Evolutionary conservation across 2,329 filamentous ascomycete species (phyloP).

Genomic region (Colletotrichum tabaci): DNA sequence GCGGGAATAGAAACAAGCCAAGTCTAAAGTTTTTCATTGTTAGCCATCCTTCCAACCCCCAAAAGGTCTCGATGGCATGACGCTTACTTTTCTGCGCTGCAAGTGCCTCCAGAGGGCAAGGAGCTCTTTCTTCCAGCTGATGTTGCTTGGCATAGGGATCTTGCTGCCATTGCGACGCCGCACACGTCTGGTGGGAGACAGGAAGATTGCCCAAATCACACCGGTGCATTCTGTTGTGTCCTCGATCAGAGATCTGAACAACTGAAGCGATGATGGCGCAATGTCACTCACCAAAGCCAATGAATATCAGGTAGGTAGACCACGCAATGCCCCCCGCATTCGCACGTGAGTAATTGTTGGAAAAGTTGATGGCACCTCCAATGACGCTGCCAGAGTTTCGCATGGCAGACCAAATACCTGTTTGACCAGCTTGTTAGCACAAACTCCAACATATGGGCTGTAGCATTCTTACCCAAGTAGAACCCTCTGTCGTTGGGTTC

Average conservation of each 20-base stretch:
- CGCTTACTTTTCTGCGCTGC: conserved; percentile 43
- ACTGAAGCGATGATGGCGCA: not conserved
- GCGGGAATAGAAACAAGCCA: conserved; percentile 46
- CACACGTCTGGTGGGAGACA: conserved; percentile 49
- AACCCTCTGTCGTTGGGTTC: conserved; percentile 41
- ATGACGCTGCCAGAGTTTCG: conserved; percentile 51
- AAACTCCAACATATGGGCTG: fast-evolving
- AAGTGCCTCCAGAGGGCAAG: conserved; percentile 44
- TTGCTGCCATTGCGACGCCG: conserved; percentile 48
- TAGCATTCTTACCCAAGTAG: conserved; percentile 31
- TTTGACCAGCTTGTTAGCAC: not conserved
- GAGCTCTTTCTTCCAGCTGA: conserved; percentile 46
- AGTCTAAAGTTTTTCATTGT: conserved; percentile 37
- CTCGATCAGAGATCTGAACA: not conserved
- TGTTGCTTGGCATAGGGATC: conserved; percentile 44
- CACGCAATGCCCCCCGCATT: conserved; percentile 47
- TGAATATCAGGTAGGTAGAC: conserved; percentile 50
- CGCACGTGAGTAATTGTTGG: conserved; percentile 54
- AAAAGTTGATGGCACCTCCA: conserved; percentile 64
- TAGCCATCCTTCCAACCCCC: not conserved
- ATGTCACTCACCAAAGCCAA: conserved; percentile 44
- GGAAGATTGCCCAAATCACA: conserved; percentile 46
- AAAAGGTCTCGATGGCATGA: not conserved
- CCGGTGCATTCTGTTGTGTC: conserved; percentile 46
- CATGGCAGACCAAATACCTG: conserved; percentile 47